Base-by-base conservation (phyloP, 495 filamentous ascomycete species). In the Penicillium goetzii region DNA sequence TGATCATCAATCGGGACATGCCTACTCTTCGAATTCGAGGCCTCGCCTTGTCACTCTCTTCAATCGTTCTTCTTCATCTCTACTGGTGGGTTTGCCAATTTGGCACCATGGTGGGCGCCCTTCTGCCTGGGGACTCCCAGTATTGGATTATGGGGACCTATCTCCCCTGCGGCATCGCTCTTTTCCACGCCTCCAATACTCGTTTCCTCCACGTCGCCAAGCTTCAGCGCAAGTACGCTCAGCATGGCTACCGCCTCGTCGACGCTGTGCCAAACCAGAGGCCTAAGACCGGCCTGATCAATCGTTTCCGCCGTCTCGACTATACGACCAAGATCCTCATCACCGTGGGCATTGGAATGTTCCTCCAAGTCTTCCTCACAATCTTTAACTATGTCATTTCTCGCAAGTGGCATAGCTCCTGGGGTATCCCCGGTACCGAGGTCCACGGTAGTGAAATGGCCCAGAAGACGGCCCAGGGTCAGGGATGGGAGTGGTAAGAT, bases 61-160 rank as follows among this genome's bases (percentile, higher is more conserved):
- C 86, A 28, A 77, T 90, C 47, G 64, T 79, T 15, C 76, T 88
- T 34, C 81, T 91, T 30, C 90, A 92, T 66, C 64, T 89, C 28
- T 92, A 91, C 77, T 81, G 84, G 68, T 65, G 82, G 43, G 72
- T 83, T 14, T 81, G 86, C 47, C 81, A 91, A 64, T 78, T 89
- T 33, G 86, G 83, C 12, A 87, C 85, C 65, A 81, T 85, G 30
- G 63, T 86, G 25, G 90, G 90, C 14, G 74, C 85, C 2, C 65
- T 82, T 8, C 83, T 88, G 58, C 85, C 86, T 0, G 88, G 86
- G 51, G 76, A 76, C 32, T 68, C 75, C 19, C 82, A 90, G 68
- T 92, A 83, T 74, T 92, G 89, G 88, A 80, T 91, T 69, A 92
- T 92, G 90, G 83, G 87, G 55, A 81, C 86, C 45, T 89, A 85